Base-by-base conservation (phyloP, 2,329 filamentous ascomycete species). In the Colletotrichum paranaense region DNA sequence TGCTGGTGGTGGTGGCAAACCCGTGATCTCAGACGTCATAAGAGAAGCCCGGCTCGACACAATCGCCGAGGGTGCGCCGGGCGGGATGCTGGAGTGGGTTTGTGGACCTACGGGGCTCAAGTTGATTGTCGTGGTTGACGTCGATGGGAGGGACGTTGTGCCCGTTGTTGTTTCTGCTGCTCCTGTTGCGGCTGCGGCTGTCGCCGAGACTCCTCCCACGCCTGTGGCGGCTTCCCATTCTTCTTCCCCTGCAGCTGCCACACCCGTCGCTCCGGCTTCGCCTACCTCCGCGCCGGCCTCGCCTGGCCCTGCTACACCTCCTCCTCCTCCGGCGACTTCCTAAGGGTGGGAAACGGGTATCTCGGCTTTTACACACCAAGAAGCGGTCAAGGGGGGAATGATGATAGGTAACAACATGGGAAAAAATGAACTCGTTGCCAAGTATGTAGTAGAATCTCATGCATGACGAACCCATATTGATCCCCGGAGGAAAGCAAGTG, bases 1-100 rank as follows among this genome's bases (percentile, higher is more conserved):
- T 8, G 46, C 12, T 19, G 5, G 46, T 24, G 26, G 42, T 22
- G 26, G 38, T 2, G 26, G 16, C 14, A 24, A 26, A 2, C 68
- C 68, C n/a, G 19, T 67, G 4, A 30, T 74, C 9, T 72, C 58
- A 8, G 62, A 72, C 26, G 62, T 74, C 1, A 38, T 74, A 22
- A n/a, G 68, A 1, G 68, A 67, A 35, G 38, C 52, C 1, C 32
- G 68, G 14, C 55, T 74, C 0, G 68, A 71, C 22, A 26, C 2
- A 5, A 35, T 74, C 19, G 57, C 49, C 3, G 72, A 55, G 49
- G 62, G 5, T 1, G 42, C 28, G 12, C 22, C 72, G 8, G 24
- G 9, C 0, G 72, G 62, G 5, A 3, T 72, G 35, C 16, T 74
- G 38, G 68, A 67, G 42, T 74, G 72, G 72, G 57, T 32, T 14